Conservation (phyloP, 225 moss, liverwort and hornwort genomes). For the Rhytidiadelphus loreus region DNA sequence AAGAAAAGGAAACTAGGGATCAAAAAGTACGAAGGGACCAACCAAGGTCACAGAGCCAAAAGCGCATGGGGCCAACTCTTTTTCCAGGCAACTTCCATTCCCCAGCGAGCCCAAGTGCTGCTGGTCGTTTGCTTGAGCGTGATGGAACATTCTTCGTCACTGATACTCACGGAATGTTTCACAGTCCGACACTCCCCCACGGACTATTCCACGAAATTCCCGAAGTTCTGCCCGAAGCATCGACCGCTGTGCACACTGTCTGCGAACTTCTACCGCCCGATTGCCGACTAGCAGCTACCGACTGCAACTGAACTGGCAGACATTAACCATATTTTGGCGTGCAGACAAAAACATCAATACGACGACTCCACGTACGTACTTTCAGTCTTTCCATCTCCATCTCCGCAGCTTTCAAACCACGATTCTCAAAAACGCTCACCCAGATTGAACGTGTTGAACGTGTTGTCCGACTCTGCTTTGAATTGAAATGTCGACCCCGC, state of each 20-base stretch:
- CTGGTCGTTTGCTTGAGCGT: not conserved
- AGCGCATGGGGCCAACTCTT: not conserved
- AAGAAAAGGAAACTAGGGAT: not conserved
- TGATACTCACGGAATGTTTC: not conserved
- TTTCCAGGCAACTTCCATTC: not conserved
- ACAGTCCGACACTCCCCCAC: not conserved
- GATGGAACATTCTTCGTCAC: not conserved
- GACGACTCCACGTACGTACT: not conserved
- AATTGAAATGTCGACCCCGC: not conserved
- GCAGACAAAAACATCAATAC: not conserved
- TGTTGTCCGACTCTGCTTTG: not conserved
- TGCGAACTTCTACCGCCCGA: not conserved
- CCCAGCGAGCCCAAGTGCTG: not conserved
- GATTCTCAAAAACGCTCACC: not conserved
- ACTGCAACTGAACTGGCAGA: not conserved
- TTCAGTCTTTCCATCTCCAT: not conserved
- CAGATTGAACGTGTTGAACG: not conserved
- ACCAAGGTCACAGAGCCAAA: not conserved
- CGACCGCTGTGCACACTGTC: not conserved
- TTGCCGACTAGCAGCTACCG: not conserved
- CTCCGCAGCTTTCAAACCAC: not conserved
- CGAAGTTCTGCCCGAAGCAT: not conserved
- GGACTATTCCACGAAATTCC: not conserved
- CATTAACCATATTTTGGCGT: not conserved
- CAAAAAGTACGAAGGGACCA: not conserved